phyloP scores from a whole-genome alignment of 768 basidiomycete genomes.

The Cubamyces sp. region DNA sequence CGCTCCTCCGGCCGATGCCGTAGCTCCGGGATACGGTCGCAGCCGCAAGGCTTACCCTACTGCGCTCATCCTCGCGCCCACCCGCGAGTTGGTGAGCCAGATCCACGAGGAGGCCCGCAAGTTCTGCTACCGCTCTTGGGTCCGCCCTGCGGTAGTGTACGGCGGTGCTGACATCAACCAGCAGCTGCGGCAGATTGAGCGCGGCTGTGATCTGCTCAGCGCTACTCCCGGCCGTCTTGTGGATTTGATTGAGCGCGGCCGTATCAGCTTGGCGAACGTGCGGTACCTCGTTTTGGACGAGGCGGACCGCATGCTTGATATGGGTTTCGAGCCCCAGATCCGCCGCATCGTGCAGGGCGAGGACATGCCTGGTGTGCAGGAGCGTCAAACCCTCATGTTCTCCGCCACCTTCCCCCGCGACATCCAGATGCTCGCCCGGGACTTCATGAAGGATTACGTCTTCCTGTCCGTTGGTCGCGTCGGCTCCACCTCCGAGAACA shows the following conservation, averaged over 20 bases:
- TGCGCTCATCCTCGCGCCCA: constrained; percentile 96
- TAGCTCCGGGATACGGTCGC: constrained; percentile 58
- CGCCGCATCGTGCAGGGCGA: constrained; percentile 96
- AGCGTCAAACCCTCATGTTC: constrained; percentile 99
- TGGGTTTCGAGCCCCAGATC: constrained; percentile 99
- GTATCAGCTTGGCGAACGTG: constrained; percentile 95
- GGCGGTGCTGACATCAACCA: constrained; percentile 98
- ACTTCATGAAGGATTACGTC: constrained; percentile 98
- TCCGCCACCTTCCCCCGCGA: constrained; percentile 99
- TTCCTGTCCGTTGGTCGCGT: constrained; percentile 99
- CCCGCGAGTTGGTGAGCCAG: constrained; percentile 97
- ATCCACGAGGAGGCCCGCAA: constrained; percentile 99
- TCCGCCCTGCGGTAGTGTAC: constrained; percentile 97
- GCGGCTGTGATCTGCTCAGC: constrained; percentile 94
- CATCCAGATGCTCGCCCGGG: constrained; percentile 94
- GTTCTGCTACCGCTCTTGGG: constrained; percentile 99
- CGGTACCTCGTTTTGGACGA: constrained; percentile 98
- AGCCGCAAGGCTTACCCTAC: constrained; percentile 93
- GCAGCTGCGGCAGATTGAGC: constrained; percentile 92
- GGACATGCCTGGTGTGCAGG: constrained; percentile 93
- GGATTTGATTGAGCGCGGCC: constrained; percentile 96
- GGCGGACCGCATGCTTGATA: constrained; percentile 99
- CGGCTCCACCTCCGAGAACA: constrained; percentile 98
- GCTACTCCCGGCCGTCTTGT: constrained; percentile 99
- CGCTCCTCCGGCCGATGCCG: constrained; percentile 59